phyloP scores from a whole-genome alignment of 371 early-diverging fungal species.

The Scutellospora calospora region DNA sequence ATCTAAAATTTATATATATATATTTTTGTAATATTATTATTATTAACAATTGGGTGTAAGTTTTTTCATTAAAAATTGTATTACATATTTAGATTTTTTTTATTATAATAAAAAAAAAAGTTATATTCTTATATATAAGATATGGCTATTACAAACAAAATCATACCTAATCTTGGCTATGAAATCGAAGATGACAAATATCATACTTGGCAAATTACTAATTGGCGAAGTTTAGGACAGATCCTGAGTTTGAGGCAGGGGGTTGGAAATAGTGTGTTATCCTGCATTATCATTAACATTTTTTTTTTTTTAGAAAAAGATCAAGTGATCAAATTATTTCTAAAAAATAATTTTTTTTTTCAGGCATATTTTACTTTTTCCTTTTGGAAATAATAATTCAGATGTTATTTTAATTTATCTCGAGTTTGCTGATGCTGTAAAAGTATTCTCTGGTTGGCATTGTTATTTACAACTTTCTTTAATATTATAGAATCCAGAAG shows the following conservation, averaged over 20 bases:
- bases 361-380: conserved; percentile 91
- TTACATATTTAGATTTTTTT: too few species aligned
- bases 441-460: conserved; percentile 74
- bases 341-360: not conserved
- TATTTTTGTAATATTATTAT: too few species aligned
- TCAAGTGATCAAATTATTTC: too few species aligned
- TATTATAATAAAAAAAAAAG: not conserved
- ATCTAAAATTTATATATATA: too few species aligned
- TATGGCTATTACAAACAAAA: conserved; percentile 38
- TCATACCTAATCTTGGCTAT: conserved; percentile 56
- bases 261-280: conserved; percentile 65
- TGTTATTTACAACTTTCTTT: conserved; percentile 88
- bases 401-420: conserved; percentile 83
- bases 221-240: conserved; percentile 64
- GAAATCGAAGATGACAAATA: conserved; percentile 59
- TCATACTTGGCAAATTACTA: conserved; percentile 67
- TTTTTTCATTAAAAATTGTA: too few species aligned
- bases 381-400: conserved; percentile 81
- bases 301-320: too few species aligned
- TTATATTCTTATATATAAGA: conserved; percentile 6
- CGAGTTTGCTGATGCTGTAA: conserved; percentile 78
- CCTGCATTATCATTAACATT: too few species aligned
- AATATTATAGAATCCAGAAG: conserved; percentile 77
- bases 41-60: too few species aligned
- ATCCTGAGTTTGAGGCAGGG: conserved; percentile 68